Conservation (phyloP, 1,139 yeast genomes). For the Hansenula lynferdii region DNA sequence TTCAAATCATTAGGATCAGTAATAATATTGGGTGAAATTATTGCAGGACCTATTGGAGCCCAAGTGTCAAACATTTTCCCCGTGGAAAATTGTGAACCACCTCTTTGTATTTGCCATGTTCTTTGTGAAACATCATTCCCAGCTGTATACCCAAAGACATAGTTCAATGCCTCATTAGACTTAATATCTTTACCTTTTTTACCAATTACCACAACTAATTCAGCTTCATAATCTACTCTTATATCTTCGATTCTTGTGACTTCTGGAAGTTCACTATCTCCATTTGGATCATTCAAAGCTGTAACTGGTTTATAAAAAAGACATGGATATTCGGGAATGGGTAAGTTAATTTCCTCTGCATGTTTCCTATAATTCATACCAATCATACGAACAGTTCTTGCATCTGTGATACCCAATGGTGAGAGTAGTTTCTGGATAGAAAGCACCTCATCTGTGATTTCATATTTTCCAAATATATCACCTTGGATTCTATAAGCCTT, state of each 20-base stretch:
- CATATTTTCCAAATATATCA: conserved; percentile 32
- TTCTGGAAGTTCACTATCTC: conserved; percentile 36
- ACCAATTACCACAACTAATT: conserved; percentile 49
- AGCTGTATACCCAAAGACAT: conserved; percentile 46
- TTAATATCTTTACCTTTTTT: conserved; percentile 39
- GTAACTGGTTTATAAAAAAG: conserved; percentile 43
- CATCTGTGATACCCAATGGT: conserved; percentile 32
- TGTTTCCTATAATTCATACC: conserved; percentile 34
- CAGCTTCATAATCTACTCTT: conserved; percentile 47
- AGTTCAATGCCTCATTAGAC: conserved; percentile 37
- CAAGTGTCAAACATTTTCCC: conserved; percentile 48
- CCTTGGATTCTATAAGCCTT: conserved; percentile 37
- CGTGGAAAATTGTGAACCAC: conserved; percentile 46
- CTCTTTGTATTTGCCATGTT: conserved; percentile 43
- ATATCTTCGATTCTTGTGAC: conserved; percentile 23
- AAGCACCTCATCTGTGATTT: conserved; percentile 31
- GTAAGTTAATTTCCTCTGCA: conserved; percentile 27
- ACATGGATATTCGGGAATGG: conserved; percentile 42
- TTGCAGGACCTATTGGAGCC: conserved; percentile 29
- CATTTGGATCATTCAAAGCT: conserved; percentile 34
- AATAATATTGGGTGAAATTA: conserved; percentile 35
- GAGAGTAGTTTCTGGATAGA: conserved; percentile 31
- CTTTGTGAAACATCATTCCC: conserved; percentile 55
- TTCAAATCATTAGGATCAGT: conserved; percentile 29
- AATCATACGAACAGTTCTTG: conserved; percentile 35